A percentile compares a stretch with the other conserved stretches of the same genome.
Conservation (phyloP, 2,329 filamentous ascomycete genomes). For the Ophiostoma tasmaniense region DNA sequence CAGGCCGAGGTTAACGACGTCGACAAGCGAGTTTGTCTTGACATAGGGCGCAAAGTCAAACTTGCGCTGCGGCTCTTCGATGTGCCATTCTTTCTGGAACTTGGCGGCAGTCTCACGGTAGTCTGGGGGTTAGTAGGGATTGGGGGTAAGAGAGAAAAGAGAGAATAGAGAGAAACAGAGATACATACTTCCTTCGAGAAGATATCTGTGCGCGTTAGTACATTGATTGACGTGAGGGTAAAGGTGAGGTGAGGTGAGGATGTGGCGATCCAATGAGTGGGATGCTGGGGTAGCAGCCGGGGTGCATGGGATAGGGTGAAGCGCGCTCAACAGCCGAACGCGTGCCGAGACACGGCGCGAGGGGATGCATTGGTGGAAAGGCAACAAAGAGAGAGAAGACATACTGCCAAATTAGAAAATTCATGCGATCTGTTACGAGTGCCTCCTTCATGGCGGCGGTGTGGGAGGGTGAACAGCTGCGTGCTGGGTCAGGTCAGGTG, state of each 20-base stretch:
- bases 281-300: conserved; percentile 5
- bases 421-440: conserved; percentile 59
- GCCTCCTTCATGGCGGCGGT: conserved; percentile 48
- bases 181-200: conserved; percentile 54
- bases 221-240: neutral
- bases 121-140: conserved; percentile 36
- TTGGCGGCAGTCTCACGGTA: conserved; percentile 60
- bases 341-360: neutral
- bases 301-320: neutral
- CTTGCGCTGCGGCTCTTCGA: conserved; percentile 52
- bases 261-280: neutral
- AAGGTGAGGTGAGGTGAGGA: neutral
- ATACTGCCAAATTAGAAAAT: conserved; percentile 64
- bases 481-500: conserved; percentile 1
- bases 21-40: conserved; percentile 55
- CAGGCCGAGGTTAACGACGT: conserved; percentile 55
- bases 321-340: neutral
- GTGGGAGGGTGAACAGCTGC: conserved; percentile 1
- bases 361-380: neutral
- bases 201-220: conserved; percentile 38
- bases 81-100: conserved; percentile 61
- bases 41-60: conserved; percentile 58
- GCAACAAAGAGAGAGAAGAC: conserved; percentile 29
- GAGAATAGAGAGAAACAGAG: neutral
- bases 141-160: neutral